These are phyloP conservation scores for Penicillium canescens DNA, from an alignment of 495 filamentous ascomycete species.

Conservation along the genomic window DNA sequence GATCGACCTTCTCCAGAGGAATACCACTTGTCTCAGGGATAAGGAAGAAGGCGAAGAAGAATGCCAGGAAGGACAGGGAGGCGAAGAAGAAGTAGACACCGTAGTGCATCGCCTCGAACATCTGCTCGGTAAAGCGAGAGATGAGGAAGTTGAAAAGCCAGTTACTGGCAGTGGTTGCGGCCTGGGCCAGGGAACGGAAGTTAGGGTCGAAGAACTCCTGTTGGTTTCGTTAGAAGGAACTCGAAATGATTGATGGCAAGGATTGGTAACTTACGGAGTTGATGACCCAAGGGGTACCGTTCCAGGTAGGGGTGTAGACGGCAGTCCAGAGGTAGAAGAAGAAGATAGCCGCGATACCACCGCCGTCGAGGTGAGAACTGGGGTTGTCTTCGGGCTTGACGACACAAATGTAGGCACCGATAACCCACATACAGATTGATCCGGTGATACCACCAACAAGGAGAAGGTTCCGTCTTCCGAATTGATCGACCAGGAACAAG, in stretches of 20 bases:
- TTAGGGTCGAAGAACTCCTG: slow-evolving; percentile 62
- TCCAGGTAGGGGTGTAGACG: slow-evolving; percentile 73
- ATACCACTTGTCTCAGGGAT: slow-evolving; percentile 67
- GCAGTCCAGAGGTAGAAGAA: slow-evolving; percentile 80
- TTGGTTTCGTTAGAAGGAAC: not conserved
- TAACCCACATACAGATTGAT: slow-evolving; percentile 71
- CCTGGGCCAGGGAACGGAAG: slow-evolving; percentile 66
- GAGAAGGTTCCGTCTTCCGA: slow-evolving; percentile 68
- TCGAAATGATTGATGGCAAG: not conserved
- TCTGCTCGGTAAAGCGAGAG: slow-evolving; percentile 69
- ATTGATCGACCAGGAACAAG: slow-evolving; percentile 67
- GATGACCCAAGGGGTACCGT: slow-evolving; percentile 66
- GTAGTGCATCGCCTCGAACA: slow-evolving; percentile 68
- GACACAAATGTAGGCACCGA: slow-evolving; percentile 66
- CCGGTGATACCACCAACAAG: slow-evolving; percentile 69
- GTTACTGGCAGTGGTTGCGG: slow-evolving; percentile 65
- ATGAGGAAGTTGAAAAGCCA: slow-evolving; percentile 80
- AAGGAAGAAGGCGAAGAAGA: slow-evolving; percentile 65
- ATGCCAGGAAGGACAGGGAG: slow-evolving; percentile 62
- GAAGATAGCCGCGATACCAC: slow-evolving; percentile 67
- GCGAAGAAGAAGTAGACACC: slow-evolving; percentile 81
- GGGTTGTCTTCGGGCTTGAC: slow-evolving; percentile 50
- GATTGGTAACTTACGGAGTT: slow-evolving; percentile 40
- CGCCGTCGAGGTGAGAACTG: slow-evolving; percentile 42
- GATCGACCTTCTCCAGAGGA: slow-evolving; percentile 50